A percentile compares a stretch with the other conserved stretches of the same genome.
phyloP scores from a whole-genome alignment of 768 basidiomycete genomes.

The Phlebiopsis gigantea region DNA sequence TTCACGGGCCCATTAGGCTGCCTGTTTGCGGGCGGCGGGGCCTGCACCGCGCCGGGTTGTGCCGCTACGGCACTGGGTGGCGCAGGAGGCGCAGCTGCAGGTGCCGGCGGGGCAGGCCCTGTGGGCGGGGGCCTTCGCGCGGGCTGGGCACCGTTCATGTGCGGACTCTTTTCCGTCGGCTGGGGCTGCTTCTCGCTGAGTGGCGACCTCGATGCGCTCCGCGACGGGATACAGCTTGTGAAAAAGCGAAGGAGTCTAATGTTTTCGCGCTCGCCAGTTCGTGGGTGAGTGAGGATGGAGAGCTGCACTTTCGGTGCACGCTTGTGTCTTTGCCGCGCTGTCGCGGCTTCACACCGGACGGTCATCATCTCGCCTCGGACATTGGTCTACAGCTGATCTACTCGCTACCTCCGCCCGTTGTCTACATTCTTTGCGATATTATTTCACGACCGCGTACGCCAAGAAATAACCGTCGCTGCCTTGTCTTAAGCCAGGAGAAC shows the following conservation, averaged over 20 bases:
- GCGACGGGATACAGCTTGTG: slow-evolving; percentile 11
- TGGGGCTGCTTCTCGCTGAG: not conserved
- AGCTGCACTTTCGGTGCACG: not conserved
- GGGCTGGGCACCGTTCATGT: slow-evolving; percentile 12
- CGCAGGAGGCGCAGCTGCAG: slow-evolving; percentile 49
- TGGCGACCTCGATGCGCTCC: not conserved
- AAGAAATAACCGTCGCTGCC: not conserved
- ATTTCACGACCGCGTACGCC: too few species aligned
- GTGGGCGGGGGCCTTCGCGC: slow-evolving; percentile 26
- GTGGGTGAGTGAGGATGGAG: slow-evolving; percentile 1
- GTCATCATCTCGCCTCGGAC: slow-evolving; percentile 6
- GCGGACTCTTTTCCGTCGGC: slow-evolving; percentile 8
- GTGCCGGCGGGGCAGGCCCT: slow-evolving; percentile 43
- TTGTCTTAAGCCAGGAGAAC: not conserved
- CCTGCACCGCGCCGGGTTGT: slow-evolving; percentile 17
- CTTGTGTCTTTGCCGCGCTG: not conserved
- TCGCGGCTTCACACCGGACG: slow-evolving; percentile 5
- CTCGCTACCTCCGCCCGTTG: not conserved
- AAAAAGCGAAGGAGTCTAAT: slow-evolving; percentile 11
- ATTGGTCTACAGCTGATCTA: not conserved
- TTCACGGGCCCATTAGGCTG: slow-evolving; percentile 22
- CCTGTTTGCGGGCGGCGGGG: slow-evolving; percentile 25
- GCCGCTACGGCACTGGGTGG: slow-evolving; percentile 38
- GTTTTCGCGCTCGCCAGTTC: not conserved
- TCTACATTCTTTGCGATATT: too few species aligned